Evolutionary conservation across 306 rosid species (phyloP), one percentile per base, ranked within the genome.

Genomic region (Betula pendula): DNA sequence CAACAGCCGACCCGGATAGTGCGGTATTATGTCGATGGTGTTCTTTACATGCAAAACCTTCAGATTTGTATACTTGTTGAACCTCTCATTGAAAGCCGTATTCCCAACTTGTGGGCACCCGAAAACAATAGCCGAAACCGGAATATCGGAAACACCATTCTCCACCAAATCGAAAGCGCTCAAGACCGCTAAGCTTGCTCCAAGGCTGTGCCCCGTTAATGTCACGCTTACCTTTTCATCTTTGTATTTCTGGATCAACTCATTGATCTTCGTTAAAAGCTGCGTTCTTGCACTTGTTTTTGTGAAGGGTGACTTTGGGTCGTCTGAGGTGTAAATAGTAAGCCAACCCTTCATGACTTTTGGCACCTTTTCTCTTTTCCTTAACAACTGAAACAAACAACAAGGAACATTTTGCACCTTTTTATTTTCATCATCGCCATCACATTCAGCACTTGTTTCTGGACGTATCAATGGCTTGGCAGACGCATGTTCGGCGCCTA

Each of bases 271-370:
- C 2, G n/a, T 43, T 7, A 51, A 7, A 29, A 92, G 77, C 40
- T 92, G 93, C 0, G 72, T 52, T 81, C 95, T 85, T 0, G 83
- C 93, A 13, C 89, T 90, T 8, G 43, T 8, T 75, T 87, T 90
- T 0, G 88, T 88, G 74, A 88, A 92, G 0, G 70, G 17, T 0
- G 93, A 88, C 0, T 73, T 85, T 10, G 87, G 75, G 56, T 90
- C 85, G 2, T 79, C 73, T 0, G 92, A 90, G 0, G 50, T 80
- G 80, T 92, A 92, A 38, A 92, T 88, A 14, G 86, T 80, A 0
- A 90, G 81, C 97, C 97, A 92, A 9, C 96, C 97, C 69, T 51
- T 78, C 93, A 90, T 90, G 1, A 92, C 85, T 62, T 81, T 88
- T 0, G 90, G 91, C 12, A 42, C 43, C 1, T 31, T 10, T 1